phyloP scores from a whole-genome alignment of 805 yeast species.

The Blastobotrys chiropterorum region DNA sequence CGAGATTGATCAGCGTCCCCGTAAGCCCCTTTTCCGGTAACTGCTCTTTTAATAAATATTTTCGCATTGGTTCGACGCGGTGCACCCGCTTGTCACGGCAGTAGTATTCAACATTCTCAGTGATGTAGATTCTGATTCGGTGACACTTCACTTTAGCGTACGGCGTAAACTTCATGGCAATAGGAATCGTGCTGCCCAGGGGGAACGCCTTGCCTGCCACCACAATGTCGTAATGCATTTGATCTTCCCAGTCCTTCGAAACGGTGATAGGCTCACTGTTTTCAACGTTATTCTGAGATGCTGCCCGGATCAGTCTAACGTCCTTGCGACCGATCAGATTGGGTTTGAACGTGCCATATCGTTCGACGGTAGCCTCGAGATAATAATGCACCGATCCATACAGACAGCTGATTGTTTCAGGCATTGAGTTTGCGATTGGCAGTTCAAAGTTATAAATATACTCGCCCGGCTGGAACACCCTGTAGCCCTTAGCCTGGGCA shows the following conservation, averaged over 20 bases:
- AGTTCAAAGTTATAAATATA: constrained; percentile 90
- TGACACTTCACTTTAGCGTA: constrained; percentile 70
- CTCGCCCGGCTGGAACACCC: constrained; percentile 75
- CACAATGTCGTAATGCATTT: constrained; percentile 80
- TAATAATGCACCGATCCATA: constrained; percentile 75
- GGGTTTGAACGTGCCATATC: constrained; percentile 82
- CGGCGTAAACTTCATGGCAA: constrained; percentile 79
- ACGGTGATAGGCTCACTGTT: constrained; percentile 92
- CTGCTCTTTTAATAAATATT: constrained; percentile 74
- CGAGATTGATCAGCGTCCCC: constrained; percentile 24
- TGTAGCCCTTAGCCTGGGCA: constrained; percentile 32
- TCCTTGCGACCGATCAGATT: constrained; percentile 60
- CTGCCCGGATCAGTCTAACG: constrained; percentile 65
- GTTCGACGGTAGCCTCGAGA: constrained; percentile 62
- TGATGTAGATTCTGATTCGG: constrained; percentile 73
- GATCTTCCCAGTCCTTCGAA: constrained; percentile 89
- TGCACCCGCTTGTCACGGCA: constrained; percentile 84
- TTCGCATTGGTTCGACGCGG: constrained; percentile 82
- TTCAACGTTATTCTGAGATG: constrained; percentile 72
- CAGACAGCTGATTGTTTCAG: constrained; percentile 71
- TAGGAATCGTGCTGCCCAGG: constrained; percentile 74
- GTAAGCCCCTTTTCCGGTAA: constrained; percentile 26
- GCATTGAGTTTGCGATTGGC: constrained; percentile 71
- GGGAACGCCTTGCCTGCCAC: constrained; percentile 86
- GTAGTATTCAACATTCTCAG: constrained; percentile 88